A percentile compares a stretch with the other conserved stretches of the same genome.
Evolutionary conservation across 2,329 filamentous ascomycete species (phyloP).

Genomic region (Zopfia rhizophila): DNA sequence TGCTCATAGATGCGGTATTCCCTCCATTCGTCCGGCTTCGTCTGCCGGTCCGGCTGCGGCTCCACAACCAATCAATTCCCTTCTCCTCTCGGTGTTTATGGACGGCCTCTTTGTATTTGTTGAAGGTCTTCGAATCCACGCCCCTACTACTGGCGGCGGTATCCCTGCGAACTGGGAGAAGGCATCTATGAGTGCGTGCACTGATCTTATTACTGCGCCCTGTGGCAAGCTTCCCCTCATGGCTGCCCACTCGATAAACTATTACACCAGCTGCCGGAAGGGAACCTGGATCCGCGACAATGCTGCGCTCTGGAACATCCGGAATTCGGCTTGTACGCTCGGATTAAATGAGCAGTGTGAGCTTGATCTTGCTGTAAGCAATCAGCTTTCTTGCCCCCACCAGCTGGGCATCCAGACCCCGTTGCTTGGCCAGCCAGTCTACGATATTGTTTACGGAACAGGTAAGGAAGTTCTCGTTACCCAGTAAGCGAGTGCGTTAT

Average conservation of each 20-base stretch:
- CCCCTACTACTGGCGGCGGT: slow-evolving; percentile 62
- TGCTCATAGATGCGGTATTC: slow-evolving; percentile 2
- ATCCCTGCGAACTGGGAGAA: slow-evolving; percentile 63
- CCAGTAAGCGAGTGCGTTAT: too few species aligned
- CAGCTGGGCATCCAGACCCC: slow-evolving; percentile 33
- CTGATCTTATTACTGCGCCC: slow-evolving; percentile 55
- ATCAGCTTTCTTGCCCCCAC: slow-evolving; percentile 37
- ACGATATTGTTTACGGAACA: slow-evolving; percentile 39
- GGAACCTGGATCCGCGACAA: slow-evolving; percentile 20
- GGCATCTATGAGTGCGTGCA: slow-evolving; percentile 61
- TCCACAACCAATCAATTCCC: slow-evolving; percentile 3
- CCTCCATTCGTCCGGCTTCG: slow-evolving; percentile 2
- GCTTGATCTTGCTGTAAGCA: slow-evolving; percentile 36
- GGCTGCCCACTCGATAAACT: slow-evolving; percentile 27
- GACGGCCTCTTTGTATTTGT: slow-evolving; percentile 9
- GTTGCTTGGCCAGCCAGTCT: slow-evolving; percentile 25
- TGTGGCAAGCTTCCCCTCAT: slow-evolving; percentile 26
- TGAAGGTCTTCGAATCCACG: slow-evolving; percentile 6
- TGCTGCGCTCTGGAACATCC: slow-evolving; percentile 57
- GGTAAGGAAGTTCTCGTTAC: slow-evolving; percentile 22
- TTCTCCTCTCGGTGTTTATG: slow-evolving; percentile 6
- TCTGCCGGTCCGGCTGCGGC: slow-evolving; percentile 5
- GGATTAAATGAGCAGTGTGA: slow-evolving; percentile 41
- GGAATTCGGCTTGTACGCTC: slow-evolving; percentile 54
- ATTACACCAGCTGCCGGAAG: slow-evolving; percentile 21